Base-by-base conservation (phyloP, 176 grass and related monocot genomes). In the Oropetium thomaeum region DNA sequence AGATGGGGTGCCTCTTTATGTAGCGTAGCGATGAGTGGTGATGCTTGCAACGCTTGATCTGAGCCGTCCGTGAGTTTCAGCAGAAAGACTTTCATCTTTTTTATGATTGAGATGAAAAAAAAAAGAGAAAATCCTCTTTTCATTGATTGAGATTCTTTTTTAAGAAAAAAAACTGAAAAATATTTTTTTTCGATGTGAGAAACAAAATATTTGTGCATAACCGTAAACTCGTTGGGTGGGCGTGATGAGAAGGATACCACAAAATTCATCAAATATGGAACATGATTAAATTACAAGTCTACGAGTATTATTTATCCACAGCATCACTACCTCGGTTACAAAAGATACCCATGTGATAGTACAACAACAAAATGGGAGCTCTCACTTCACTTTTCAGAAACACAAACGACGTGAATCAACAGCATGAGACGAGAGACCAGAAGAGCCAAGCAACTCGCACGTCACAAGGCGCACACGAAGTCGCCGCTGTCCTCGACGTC, bases 401-500 rank as follows among this genome's bases (percentile, higher is more conserved):
- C 10, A 58, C 10, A 61, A 71, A 65, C 77, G 27, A 58, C 10
- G 2, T 52, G 66, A 65, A 89, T 27, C 22, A 38, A 43, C 7
- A 60, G 49, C 4, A 58, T n/a, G 48, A 62, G 10, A 52, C 47
- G 22, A 65, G 63, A 62, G 19, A 72, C 43, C 31, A 47, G 53
- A 45, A 65, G 27, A 73, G 58, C 67, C 74, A 54, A 61, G 35
- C 69, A 32, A 15, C 35, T 4, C 23, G 58, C 40, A 6, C 44
- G 69, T 88, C 71, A 93, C 55, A 95, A 71, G 1, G 73, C 82
- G 33, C 96, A 85, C 12, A 92, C 89, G 14, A 86, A 95, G 58
- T 99, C 91, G 0, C 92, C 92, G 17, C 96, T 95, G 25, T 90
- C 89, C 40, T 95, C 96, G 5, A 92, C 20, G 51, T 95, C 96